Percentiles rank a stretch among this genome's conserved stretches.
phyloP scores from a whole-genome alignment of 139 green algal genomes.

The Chlamydomonas sp. region DNA sequence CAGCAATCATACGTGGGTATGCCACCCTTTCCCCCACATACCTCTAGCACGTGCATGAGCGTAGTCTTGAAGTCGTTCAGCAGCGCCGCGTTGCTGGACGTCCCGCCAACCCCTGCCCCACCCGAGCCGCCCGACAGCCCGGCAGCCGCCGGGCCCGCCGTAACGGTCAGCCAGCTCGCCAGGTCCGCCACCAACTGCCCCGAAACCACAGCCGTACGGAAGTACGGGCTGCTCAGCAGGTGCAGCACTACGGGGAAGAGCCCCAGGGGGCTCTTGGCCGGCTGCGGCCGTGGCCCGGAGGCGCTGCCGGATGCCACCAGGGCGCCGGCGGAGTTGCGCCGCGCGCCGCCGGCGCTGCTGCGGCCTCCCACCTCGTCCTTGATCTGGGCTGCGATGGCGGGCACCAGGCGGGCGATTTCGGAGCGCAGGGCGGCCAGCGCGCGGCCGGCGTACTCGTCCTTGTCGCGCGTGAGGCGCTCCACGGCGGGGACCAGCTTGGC shows the following conservation, averaged over 20 bases:
- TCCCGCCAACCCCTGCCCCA: background rate
- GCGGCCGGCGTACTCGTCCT: conserved; percentile 68
- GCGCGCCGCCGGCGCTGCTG: background rate
- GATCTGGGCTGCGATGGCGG: conserved; percentile 47
- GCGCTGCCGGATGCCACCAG: conserved; percentile 38
- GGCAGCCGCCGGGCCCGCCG: conserved; percentile 25
- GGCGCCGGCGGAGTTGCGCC: conserved; percentile 5
- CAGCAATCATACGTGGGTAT: too few relatives aligned
- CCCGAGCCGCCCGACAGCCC: background rate
- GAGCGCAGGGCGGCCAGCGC: conserved; percentile 60
- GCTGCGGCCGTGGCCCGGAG: conserved; percentile 14
- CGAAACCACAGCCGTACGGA: conserved; percentile 60
- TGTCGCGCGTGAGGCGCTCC: conserved; percentile 72
- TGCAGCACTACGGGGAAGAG: conserved; percentile 69
- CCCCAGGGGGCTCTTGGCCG: conserved; percentile 42
- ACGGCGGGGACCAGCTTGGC: conserved; percentile 63
- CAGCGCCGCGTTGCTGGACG: background rate
- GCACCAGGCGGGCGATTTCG: conserved; percentile 61
- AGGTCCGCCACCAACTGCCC: conserved; percentile 63
- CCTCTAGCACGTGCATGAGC: conserved; percentile 81
- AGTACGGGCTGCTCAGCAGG: conserved; percentile 68
- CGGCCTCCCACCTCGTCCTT: conserved; percentile 43
- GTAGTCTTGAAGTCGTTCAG: conserved; percentile 67
- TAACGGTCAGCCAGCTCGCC: conserved; percentile 53
- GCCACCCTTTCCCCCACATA: background rate